Conservation (phyloP, 2,329 filamentous ascomycete genomes). For the Aaosphaeria arxii region DNA sequence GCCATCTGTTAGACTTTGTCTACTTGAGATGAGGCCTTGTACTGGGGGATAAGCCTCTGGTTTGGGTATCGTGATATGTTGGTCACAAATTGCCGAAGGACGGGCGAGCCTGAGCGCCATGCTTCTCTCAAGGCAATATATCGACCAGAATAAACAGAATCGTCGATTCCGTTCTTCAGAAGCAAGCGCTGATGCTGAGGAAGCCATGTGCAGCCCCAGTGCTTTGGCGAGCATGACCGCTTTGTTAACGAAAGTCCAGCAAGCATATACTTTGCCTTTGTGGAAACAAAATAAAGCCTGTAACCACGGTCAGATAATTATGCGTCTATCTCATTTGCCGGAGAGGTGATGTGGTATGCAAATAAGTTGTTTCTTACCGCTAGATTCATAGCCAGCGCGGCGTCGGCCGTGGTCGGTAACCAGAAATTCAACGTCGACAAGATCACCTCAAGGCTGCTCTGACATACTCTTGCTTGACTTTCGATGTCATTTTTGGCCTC, state of each 20-base stretch:
- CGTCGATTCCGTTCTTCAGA: not conserved
- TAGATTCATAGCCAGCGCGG: not conserved
- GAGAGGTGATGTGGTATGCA: not conserved
- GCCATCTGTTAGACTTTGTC: not conserved
- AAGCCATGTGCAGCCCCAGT: not conserved
- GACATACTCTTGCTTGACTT: not conserved
- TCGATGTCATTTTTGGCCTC: not conserved
- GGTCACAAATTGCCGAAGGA: not conserved
- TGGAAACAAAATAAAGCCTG: not conserved
- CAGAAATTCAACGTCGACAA: not conserved
- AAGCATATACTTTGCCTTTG: not conserved
- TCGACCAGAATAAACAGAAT: not conserved
- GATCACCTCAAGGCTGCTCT: not conserved
- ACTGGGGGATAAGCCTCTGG: not conserved
- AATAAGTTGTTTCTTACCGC: not conserved
- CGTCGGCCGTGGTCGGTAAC: not conserved
- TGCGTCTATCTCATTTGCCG: not conserved
- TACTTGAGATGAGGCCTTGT: not conserved
- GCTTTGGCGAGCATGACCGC: not conserved
- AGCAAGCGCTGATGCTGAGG: not conserved
- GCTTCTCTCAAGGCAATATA: not conserved
- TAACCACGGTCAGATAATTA: not conserved
- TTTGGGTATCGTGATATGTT: not conserved
- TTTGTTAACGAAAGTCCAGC: not conserved
- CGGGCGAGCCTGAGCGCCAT: not conserved